phyloP scores from a whole-genome alignment of 345 rosid species.

The Heritiera littoralis region DNA sequence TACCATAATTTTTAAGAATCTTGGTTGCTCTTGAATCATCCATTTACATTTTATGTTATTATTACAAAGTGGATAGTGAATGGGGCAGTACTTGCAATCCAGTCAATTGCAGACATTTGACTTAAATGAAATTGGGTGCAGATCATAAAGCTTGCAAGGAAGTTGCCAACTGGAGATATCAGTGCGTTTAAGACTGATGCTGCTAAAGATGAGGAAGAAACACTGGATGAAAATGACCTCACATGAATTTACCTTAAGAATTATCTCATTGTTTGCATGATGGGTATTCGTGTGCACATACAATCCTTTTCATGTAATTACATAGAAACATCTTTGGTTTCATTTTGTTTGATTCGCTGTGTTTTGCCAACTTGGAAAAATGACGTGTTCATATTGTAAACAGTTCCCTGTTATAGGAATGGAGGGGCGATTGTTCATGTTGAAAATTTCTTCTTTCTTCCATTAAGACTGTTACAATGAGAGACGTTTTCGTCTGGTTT shows the following conservation, averaged over 20 bases:
- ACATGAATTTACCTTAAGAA: slow-evolving; percentile 41
- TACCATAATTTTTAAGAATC: neutral
- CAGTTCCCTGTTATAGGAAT: too few species aligned
- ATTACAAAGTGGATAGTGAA: neutral
- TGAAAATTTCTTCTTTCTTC: too few species aligned
- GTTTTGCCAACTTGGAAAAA: neutral
- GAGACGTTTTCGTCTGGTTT: too few species aligned
- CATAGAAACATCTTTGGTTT: neutral
- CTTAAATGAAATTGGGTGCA: slow-evolving; percentile 35
- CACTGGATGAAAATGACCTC: slow-evolving; percentile 87
- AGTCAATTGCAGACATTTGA: slow-evolving; percentile 13
- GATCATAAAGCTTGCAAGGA: slow-evolving; percentile 88
- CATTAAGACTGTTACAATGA: too few species aligned
- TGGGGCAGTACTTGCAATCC: neutral
- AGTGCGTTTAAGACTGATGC: slow-evolving; percentile 47
- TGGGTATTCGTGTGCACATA: neutral
- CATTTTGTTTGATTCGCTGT: neutral
- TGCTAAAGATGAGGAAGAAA: slow-evolving; percentile 44
- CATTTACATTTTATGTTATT: neutral
- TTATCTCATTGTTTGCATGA: neutral
- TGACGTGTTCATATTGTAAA: neutral
- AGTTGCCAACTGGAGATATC: slow-evolving; percentile 89
- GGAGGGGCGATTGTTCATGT: too few species aligned
- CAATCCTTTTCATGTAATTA: slow-evolving; percentile 18
- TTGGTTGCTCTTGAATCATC: neutral